Conservation (phyloP, 495 filamentous ascomycete genomes). For the Halenospora varia region DNA sequence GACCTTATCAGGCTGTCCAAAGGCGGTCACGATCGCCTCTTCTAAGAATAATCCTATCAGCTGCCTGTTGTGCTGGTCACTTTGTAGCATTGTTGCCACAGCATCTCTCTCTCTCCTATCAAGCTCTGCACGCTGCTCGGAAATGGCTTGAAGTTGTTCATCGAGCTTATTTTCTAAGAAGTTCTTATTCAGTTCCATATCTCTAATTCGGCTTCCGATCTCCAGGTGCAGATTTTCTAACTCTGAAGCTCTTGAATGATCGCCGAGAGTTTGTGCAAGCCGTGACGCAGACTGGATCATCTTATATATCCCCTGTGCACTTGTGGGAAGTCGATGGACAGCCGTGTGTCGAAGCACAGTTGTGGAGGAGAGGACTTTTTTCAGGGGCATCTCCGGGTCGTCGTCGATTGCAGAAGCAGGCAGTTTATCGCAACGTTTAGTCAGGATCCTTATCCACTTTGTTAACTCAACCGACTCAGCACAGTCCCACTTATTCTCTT, state of each 20-base stretch:
- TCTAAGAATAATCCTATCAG: slow-evolving; percentile 33
- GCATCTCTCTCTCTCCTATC: slow-evolving; percentile 29
- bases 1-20: slow-evolving; percentile 20
- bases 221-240: slow-evolving; percentile 34
- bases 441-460: slow-evolving; percentile 31
- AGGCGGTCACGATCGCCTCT: slow-evolving; percentile 28
- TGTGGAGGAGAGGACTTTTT: slow-evolving; percentile 25
- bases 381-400: slow-evolving; percentile 15
- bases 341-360: slow-evolving; percentile 32
- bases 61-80: slow-evolving; percentile 30
- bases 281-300: slow-evolving; percentile 29
- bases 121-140: slow-evolving; percentile 29
- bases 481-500: slow-evolving; percentile 31
- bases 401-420: slow-evolving; percentile 17
- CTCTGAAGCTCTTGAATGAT: slow-evolving; percentile 29
- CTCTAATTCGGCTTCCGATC: slow-evolving; percentile 31
- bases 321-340: slow-evolving; percentile 32
- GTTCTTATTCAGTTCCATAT: slow-evolving; percentile 39
- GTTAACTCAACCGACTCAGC: slow-evolving; percentile 35
- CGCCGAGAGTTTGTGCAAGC: slow-evolving; percentile 28
- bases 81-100: slow-evolving; percentile 23
- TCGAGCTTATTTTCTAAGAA: slow-evolving; percentile 30
- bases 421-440: slow-evolving; percentile 24
- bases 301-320: slow-evolving; percentile 25
- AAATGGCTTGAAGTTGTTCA: slow-evolving; percentile 28